phyloP scores from a whole-genome alignment of 2,329 filamentous ascomycete genomes.

The Cordyceps javanica region DNA sequence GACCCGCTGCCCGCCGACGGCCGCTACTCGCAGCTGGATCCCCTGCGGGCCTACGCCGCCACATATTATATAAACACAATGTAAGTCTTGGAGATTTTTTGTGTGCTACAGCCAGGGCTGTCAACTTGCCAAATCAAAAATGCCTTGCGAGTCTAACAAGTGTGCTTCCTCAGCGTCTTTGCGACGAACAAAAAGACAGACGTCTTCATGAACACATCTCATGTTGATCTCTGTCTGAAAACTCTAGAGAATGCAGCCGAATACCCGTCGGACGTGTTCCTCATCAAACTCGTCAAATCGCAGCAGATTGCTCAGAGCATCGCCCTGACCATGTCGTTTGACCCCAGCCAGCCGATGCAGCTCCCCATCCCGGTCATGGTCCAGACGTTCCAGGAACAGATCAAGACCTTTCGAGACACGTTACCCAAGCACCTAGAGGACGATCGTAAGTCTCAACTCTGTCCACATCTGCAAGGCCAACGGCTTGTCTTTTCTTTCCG shows the following conservation, averaged over 20 bases:
- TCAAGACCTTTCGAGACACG: slow-evolving; percentile 32
- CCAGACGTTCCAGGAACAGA: slow-evolving; percentile 37
- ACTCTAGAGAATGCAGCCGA: slow-evolving; percentile 37
- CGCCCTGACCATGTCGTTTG: slow-evolving; percentile 31
- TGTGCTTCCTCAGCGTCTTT: slow-evolving; percentile 27
- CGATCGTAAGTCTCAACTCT: slow-evolving; percentile 25
- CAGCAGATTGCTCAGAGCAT: slow-evolving; percentile 45
- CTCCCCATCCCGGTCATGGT: slow-evolving; percentile 37
- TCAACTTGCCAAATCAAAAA: neutral
- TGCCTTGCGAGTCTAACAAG: neutral
- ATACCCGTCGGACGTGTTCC: slow-evolving; percentile 36
- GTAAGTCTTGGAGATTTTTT: too few species aligned
- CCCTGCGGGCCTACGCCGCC: slow-evolving; percentile 41
- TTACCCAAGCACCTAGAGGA: slow-evolving; percentile 29
- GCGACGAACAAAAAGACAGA: slow-evolving; percentile 42
- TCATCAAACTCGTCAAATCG: slow-evolving; percentile 39
- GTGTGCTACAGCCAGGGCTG: neutral
- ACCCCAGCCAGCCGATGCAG: slow-evolving; percentile 26
- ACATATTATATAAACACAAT: slow-evolving; percentile 45
- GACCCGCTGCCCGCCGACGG: slow-evolving; percentile 23
- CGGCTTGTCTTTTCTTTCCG: too few species aligned
- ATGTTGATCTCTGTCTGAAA: slow-evolving; percentile 37
- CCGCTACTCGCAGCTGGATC: slow-evolving; percentile 30
- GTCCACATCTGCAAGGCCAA: too few species aligned
- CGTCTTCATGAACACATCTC: slow-evolving; percentile 39